phyloP scores from a whole-genome alignment of 2,329 filamentous ascomycete genomes.

The Chaetomium sp. region DNA sequence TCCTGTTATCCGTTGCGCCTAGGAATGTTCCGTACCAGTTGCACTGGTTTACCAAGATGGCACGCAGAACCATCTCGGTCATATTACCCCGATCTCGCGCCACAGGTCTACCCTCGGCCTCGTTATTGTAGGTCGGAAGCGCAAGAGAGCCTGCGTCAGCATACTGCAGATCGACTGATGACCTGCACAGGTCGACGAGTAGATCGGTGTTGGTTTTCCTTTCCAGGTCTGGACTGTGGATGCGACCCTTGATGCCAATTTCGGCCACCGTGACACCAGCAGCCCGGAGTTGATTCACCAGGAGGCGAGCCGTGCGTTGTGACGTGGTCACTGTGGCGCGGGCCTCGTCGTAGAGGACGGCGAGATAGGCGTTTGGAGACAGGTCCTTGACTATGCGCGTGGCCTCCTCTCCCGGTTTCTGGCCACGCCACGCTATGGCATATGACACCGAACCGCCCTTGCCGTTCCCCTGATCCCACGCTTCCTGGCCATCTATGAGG shows the following conservation, averaged over 20 bases:
- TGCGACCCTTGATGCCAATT: conserved; percentile 40
- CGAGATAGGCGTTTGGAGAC: conserved; percentile 41
- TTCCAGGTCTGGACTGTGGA: conserved; percentile 36
- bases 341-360: conserved; percentile 43
- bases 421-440: conserved; percentile 33
- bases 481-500: conserved; percentile 43
- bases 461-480: conserved; percentile 11
- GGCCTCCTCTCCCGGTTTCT: conserved; percentile 30
- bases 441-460: conserved; percentile 35
- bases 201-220: conserved; percentile 26
- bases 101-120: background rate
- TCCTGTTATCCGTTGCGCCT: conserved; percentile 33
- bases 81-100: background rate
- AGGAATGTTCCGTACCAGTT: conserved; percentile 33
- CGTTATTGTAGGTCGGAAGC: background rate
- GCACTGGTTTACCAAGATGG: conserved; percentile 2
- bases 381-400: conserved; percentile 26
- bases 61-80: background rate
- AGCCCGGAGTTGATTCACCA: conserved; percentile 35
- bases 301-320: conserved; percentile 19
- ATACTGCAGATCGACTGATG: conserved; percentile 36
- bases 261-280: conserved; percentile 37
- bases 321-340: conserved; percentile 43
- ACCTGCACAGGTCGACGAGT: conserved; percentile 38
- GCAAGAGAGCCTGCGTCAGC: background rate